Conservation (phyloP, 305 asterid genomes). For the Petunia hybrid region DNA sequence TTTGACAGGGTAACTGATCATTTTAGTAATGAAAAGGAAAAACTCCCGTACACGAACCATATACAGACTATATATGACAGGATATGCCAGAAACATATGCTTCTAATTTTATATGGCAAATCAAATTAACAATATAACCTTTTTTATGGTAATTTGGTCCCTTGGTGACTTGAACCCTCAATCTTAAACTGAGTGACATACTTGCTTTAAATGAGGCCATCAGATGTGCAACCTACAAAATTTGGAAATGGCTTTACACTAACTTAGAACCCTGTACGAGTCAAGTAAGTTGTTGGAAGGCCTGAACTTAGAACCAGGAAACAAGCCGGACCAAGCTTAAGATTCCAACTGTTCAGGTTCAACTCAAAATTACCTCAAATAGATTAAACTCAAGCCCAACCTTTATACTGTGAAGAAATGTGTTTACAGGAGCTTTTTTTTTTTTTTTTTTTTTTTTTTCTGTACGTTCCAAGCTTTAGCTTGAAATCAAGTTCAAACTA, state of each 20-base stretch:
- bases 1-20: too few species aligned
- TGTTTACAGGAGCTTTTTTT: not conserved
- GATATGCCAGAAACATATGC: not conserved
- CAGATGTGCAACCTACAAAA: not conserved
- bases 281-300: not conserved
- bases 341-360: not conserved
- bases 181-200: not conserved
- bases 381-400: conserved; percentile 3
- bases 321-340: not conserved
- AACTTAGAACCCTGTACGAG: not conserved
- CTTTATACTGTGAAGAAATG: not conserved
- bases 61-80: not conserved
- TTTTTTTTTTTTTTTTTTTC: not conserved
- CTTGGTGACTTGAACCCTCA: too few species aligned
- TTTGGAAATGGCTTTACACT: conserved; percentile 10
- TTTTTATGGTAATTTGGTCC: too few species aligned
- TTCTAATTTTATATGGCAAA: conserved; percentile 3
- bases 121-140: not conserved
- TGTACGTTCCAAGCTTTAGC: not conserved
- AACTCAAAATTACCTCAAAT: not conserved
- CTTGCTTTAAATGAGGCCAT: not conserved
- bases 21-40: too few species aligned
- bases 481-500: not conserved
- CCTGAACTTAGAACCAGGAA: conserved; percentile 12
- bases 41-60: too few species aligned